Conservation (phyloP, 225 moss, liverwort and hornwort species). For the Straminergon stramineum region DNA sequence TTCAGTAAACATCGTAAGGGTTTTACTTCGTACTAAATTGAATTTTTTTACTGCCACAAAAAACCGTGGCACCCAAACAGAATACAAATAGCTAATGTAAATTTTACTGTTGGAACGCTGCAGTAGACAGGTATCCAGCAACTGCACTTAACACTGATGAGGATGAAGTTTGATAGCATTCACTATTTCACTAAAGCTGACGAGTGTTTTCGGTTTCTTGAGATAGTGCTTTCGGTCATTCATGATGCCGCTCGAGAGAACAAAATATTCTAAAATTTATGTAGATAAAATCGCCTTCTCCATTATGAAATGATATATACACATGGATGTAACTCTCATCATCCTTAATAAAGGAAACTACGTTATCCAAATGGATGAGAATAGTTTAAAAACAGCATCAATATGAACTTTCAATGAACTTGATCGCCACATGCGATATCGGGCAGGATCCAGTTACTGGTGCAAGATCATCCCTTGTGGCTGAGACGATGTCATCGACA, state of each 20-base stretch:
- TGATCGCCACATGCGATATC: not conserved
- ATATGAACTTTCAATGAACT: too few relatives aligned
- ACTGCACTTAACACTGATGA: not conserved
- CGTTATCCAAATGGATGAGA: not conserved
- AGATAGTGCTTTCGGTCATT: not conserved
- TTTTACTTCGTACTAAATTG: not conserved
- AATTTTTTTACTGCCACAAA: not conserved
- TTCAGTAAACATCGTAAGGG: not conserved
- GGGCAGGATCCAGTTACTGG: too few relatives aligned
- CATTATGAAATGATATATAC: not conserved
- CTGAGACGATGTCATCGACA: not conserved
- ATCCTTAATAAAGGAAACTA: too few relatives aligned
- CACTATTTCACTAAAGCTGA: not conserved
- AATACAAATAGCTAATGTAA: too few relatives aligned
- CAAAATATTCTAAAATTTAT: not conserved
- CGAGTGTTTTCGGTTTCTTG: too few relatives aligned
- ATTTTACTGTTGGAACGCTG: not conserved
- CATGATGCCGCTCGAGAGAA: not conserved
- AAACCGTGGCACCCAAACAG: not conserved
- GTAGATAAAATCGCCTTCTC: not conserved
- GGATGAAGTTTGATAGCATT: not conserved
- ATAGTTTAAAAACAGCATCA: not conserved
- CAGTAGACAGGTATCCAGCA: not conserved
- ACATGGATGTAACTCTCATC: not conserved
- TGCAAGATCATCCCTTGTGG: not conserved